phyloP scores from a whole-genome alignment of 768 basidiomycete genomes.

The Tricholoma sp. region DNA sequence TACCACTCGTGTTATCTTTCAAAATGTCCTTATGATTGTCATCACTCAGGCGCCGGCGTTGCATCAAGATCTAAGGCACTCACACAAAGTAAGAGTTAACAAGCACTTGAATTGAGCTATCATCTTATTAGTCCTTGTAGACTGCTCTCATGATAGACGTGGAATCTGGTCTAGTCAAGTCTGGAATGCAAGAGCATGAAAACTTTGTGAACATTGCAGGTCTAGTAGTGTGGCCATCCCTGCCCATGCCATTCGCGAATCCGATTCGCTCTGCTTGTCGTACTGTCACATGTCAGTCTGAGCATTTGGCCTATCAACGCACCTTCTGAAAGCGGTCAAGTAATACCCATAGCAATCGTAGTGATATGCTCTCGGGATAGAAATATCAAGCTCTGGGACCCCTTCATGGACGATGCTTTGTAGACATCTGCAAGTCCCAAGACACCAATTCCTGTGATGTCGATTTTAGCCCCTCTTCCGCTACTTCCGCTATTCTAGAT shows the following conservation, averaged over 20 bases:
- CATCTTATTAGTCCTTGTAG: slow-evolving; percentile 26
- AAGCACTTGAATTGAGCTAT: too few relatives aligned
- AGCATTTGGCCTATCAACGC: slow-evolving; percentile 2
- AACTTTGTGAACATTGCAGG: slow-evolving; percentile 62
- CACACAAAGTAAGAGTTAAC: slow-evolving; percentile 67
- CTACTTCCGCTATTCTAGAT: too few relatives aligned
- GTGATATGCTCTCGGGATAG: slow-evolving; percentile 75
- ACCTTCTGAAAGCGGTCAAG: slow-evolving; percentile 3
- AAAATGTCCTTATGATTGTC: not conserved
- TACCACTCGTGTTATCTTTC: slow-evolving; percentile 3
- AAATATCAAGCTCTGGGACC: slow-evolving; percentile 74
- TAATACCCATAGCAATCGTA: slow-evolving; percentile 34
- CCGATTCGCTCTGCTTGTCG: too few relatives aligned
- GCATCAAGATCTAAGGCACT: slow-evolving; percentile 56
- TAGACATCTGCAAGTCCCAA: slow-evolving; percentile 43
- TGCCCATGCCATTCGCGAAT: too few relatives aligned
- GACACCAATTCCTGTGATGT: too few relatives aligned
- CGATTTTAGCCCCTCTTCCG: too few relatives aligned
- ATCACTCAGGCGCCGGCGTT: slow-evolving; percentile 39
- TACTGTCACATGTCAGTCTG: not conserved
- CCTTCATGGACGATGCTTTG: slow-evolving; percentile 57
- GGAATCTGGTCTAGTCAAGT: slow-evolving; percentile 54
- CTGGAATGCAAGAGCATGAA: slow-evolving; percentile 68
- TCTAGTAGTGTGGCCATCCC: slow-evolving; percentile 53
- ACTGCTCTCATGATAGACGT: slow-evolving; percentile 61